These are phyloP conservation scores for Trichoderma afroharzianum DNA, from an alignment of 2,329 filamentous ascomycete genomes.

Conservation along the genomic window DNA sequence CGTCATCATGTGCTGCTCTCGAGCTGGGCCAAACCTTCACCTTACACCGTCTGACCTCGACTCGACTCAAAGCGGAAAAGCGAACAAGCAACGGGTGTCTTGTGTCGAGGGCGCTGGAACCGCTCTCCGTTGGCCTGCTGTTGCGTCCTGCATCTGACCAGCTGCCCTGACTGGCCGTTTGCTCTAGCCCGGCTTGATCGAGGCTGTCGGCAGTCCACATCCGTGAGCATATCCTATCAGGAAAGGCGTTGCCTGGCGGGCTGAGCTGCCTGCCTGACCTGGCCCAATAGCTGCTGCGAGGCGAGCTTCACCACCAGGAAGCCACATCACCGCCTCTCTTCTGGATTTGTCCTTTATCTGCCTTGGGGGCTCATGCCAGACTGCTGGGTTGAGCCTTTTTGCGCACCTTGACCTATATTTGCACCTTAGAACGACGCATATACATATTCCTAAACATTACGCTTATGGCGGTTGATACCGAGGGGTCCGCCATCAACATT, in stretches of 20 bases:
- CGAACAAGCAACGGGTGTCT: not conserved
- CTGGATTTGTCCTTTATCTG: not conserved
- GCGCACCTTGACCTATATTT: not conserved
- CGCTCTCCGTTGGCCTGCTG: not conserved
- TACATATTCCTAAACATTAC: not conserved
- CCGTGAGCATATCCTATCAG: not conserved
- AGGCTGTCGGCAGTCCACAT: not conserved
- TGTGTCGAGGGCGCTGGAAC: not conserved
- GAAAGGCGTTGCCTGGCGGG: constrained; percentile 5
- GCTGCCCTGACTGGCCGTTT: not conserved
- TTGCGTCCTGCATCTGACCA: not conserved
- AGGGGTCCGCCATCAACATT: constrained; percentile 25
- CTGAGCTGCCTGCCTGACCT: not conserved
- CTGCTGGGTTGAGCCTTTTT: not conserved
- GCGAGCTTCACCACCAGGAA: not conserved
- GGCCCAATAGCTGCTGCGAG: not conserved
- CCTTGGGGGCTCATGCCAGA: not conserved
- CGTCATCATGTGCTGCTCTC: constrained; percentile 15
- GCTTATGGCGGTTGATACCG: constrained; percentile 27
- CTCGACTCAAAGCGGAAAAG: not conserved
- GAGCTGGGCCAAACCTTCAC: constrained; percentile 5
- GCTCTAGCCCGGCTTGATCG: not conserved
- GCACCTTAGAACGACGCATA: not conserved
- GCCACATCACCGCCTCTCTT: constrained; percentile 1
- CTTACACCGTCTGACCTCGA: constrained; percentile 13